phyloP scores from a whole-genome alignment of 441 rosid genomes.

The Kokia cookei region DNA sequence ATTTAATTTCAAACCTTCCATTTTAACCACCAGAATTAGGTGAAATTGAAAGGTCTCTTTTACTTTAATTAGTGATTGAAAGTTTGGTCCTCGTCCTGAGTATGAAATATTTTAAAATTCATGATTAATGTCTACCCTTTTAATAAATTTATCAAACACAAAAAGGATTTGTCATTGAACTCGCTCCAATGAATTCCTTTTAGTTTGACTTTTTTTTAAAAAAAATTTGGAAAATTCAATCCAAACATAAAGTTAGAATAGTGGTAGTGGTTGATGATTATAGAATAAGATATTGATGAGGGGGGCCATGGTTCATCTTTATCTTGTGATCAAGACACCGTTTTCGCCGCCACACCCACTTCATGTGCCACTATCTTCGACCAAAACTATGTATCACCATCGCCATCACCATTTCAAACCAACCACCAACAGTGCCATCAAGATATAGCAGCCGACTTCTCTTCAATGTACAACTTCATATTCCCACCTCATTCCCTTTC shows the following conservation, averaged over 20 bases:
- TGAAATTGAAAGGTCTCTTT: too few relatives aligned
- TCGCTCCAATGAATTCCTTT: too few relatives aligned
- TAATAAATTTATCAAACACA: too few relatives aligned
- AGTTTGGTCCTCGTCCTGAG: too few relatives aligned
- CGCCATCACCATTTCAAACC: conserved; percentile 22
- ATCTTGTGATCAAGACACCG: conserved; percentile 25
- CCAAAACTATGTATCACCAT: conserved; percentile 17
- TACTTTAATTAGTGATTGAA: too few relatives aligned
- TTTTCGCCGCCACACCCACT: conserved; percentile 19
- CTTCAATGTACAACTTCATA: conserved; percentile 45
- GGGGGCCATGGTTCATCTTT: conserved; percentile 54
- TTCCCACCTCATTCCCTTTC: conserved; percentile 63
- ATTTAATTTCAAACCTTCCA: too few relatives aligned
- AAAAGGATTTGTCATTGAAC: too few relatives aligned
- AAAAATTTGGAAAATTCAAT: too few relatives aligned
- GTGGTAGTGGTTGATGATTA: conserved; percentile 19
- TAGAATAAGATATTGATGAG: conserved; percentile 20
- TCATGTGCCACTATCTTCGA: conserved; percentile 18
- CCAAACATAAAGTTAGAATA: not conserved
- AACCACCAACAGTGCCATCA: conserved; percentile 16
- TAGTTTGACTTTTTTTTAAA: too few relatives aligned
- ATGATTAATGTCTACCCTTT: too few relatives aligned
- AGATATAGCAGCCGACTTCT: conserved; percentile 47
- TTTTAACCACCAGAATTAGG: too few relatives aligned
- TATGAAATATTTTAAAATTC: too few relatives aligned